phyloP scores from a whole-genome alignment of 345 rosid species.

The Rhizophora apiculata region DNA sequence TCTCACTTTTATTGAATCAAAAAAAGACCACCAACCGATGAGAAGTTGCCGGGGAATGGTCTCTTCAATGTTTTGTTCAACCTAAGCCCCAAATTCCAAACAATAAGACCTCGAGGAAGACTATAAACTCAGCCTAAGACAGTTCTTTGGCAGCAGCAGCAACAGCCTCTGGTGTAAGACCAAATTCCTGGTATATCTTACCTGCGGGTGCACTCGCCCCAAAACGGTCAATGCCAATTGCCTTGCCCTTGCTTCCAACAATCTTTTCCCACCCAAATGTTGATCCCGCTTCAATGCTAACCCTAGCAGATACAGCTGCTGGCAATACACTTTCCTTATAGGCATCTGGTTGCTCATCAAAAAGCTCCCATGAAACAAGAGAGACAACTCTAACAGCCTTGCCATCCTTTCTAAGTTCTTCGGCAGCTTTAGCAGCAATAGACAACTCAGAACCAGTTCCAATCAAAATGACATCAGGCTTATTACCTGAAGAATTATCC shows the following conservation, averaged over 20 bases:
- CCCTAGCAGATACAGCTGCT: conserved; percentile 66
- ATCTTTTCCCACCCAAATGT: conserved; percentile 90
- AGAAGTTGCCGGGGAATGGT: conserved; percentile 15
- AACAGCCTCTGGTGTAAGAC: conserved; percentile 70
- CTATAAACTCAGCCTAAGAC: conserved; percentile 24
- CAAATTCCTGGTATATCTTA: conserved; percentile 75
- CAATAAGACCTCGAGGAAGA: not conserved
- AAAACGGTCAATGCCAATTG: conserved; percentile 72
- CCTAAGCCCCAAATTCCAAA: conserved; percentile 11
- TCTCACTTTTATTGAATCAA: conserved; percentile 32
- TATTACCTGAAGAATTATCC: conserved; percentile 82
- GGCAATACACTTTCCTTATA: conserved; percentile 94
- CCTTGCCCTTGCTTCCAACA: conserved; percentile 71
- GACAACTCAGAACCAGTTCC: conserved; percentile 98
- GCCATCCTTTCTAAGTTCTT: conserved; percentile 80
- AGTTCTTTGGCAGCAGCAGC: conserved; percentile 67
- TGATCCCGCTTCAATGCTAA: conserved; percentile 88
- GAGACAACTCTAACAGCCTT: conserved; percentile 93
- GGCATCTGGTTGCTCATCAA: conserved; percentile 63
- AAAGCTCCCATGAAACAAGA: conserved; percentile 88
- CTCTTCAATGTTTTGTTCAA: conserved; percentile 17
- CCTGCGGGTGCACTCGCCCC: conserved; percentile 98
- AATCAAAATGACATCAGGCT: conserved; percentile 86
- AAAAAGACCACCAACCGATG: conserved; percentile 20
- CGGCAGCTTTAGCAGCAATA: conserved; percentile 80